phyloP scores from a whole-genome alignment of 805 yeast genomes.

The Starmera dryadoides region DNA sequence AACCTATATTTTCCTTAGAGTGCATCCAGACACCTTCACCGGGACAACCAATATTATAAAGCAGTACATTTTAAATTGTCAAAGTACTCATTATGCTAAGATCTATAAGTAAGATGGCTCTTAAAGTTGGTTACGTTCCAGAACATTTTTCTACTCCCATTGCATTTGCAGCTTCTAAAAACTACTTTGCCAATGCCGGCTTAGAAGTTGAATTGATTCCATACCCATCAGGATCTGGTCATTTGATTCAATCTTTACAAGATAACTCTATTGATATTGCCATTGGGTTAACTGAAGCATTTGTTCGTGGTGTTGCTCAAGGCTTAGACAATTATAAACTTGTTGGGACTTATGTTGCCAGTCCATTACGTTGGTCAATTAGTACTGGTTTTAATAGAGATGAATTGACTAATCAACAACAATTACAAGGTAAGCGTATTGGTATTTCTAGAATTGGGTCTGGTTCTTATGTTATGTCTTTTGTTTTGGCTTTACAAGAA shows the following conservation, averaged over 20 bases:
- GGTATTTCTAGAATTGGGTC: slow-evolving; percentile 87
- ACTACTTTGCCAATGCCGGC: slow-evolving; percentile 41
- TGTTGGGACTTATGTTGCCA: slow-evolving; percentile 75
- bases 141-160: slow-evolving; percentile 91
- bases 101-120: slow-evolving; percentile 18
- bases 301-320: slow-evolving; percentile 73
- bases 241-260: slow-evolving; percentile 67
- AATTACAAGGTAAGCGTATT: slow-evolving; percentile 54
- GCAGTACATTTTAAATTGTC: neutral
- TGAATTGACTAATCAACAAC: slow-evolving; percentile 43
- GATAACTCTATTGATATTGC: slow-evolving; percentile 66
- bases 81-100: neutral
- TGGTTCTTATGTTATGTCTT: slow-evolving; percentile 89
- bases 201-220: slow-evolving; percentile 56
- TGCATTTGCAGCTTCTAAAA: slow-evolving; percentile 58
- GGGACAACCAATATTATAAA: too few relatives aligned
- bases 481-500: slow-evolving; percentile 62
- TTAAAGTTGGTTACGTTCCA: slow-evolving; percentile 77
- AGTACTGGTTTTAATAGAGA: slow-evolving; percentile 63
- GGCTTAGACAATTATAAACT: slow-evolving; percentile 43
- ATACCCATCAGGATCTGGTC: slow-evolving; percentile 84
- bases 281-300: slow-evolving; percentile 87
- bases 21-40: too few relatives aligned
- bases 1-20: too few relatives aligned
- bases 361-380: slow-evolving; percentile 88